Conservation (phyloP, 352 stramenopile genomes). For the Phytophthora fragariae region DNA sequence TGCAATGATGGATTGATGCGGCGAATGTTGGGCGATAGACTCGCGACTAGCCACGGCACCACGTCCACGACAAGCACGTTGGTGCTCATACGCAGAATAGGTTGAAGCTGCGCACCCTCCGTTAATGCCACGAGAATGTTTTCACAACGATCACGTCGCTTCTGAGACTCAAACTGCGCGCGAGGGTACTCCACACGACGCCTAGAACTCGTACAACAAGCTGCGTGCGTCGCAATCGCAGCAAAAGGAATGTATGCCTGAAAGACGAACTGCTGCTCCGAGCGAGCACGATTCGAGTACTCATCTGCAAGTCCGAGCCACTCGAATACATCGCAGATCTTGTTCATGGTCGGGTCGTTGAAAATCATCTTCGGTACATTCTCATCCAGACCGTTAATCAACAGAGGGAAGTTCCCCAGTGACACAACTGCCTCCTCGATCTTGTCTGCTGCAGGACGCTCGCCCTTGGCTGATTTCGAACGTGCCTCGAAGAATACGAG, state of each 20-base stretch:
- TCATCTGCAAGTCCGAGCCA: constrained; percentile 85
- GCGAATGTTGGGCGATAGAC: constrained; percentile 70
- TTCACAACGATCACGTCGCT: constrained; percentile 60
- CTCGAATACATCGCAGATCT: constrained; percentile 82
- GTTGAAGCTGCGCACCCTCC: constrained; percentile 68
- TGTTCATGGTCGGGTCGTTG: constrained; percentile 91
- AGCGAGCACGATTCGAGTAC: constrained; percentile 64
- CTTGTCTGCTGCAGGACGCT: constrained; percentile 43
- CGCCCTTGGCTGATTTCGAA: constrained; percentile 53
- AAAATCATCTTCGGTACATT: constrained; percentile 91
- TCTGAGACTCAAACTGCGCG: constrained; percentile 62
- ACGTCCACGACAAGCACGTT: constrained; percentile 78
- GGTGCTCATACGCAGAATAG: constrained; percentile 63
- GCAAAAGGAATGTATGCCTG: constrained; percentile 76
- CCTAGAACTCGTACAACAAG: constrained; percentile 79
- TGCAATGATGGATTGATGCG: constrained; percentile 67
- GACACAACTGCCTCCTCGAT: constrained; percentile 76
- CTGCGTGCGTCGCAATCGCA: constrained; percentile 68
- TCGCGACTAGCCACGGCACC: constrained; percentile 75
- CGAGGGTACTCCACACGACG: constrained; percentile 80
- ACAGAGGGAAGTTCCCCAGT: constrained; percentile 79
- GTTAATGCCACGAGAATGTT: constrained; percentile 77
- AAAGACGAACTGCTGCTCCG: constrained; percentile 81
- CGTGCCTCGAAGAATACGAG: constrained; percentile 79
- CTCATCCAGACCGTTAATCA: constrained; percentile 91